Conservation (phyloP, 768 basidiomycete species). For the Tremella yokohamensis region DNA sequence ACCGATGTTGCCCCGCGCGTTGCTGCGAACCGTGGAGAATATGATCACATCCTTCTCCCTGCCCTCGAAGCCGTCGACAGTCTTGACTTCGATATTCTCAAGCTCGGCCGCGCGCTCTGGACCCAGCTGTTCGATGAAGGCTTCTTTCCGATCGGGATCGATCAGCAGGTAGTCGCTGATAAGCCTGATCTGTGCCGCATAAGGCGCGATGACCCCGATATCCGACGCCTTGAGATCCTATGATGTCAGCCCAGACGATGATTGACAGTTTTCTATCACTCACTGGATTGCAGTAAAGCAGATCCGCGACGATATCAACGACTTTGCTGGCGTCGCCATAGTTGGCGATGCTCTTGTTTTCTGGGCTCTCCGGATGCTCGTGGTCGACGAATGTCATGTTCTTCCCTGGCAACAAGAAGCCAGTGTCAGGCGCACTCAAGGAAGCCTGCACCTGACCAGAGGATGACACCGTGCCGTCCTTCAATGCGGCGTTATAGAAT, state of each 20-base stretch:
- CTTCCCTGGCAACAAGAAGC: conserved; percentile 56
- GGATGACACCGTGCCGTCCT: conserved; percentile 70
- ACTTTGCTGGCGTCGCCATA: conserved; percentile 73
- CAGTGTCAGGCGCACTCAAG: conserved; percentile 62
- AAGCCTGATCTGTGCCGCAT: conserved; percentile 77
- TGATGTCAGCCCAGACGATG: background rate
- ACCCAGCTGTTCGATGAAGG: conserved; percentile 64
- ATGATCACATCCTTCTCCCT: conserved; percentile 88
- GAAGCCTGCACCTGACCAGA: conserved; percentile 55
- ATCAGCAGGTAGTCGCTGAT: conserved; percentile 65
- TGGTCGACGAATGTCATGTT: conserved; percentile 82
- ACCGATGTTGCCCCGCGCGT: conserved; percentile 70
- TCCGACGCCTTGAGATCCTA: conserved; percentile 65
- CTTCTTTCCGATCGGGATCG: conserved; percentile 52
- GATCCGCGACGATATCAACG: conserved; percentile 74
- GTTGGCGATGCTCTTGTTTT: conserved; percentile 73
- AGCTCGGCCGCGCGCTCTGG: conserved; percentile 65
- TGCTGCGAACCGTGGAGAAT: conserved; percentile 86
- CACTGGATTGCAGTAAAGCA: conserved; percentile 70
- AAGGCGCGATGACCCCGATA: conserved; percentile 91
- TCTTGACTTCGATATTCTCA: conserved; percentile 73
- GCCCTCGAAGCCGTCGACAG: conserved; percentile 92
- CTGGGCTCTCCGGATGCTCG: conserved; percentile 62
- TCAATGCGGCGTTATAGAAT: conserved; percentile 70
- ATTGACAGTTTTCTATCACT: conserved; percentile 31